phyloP scores from a whole-genome alignment of 148 eudicot species.

The Heliamphora exappendiculata region DNA sequence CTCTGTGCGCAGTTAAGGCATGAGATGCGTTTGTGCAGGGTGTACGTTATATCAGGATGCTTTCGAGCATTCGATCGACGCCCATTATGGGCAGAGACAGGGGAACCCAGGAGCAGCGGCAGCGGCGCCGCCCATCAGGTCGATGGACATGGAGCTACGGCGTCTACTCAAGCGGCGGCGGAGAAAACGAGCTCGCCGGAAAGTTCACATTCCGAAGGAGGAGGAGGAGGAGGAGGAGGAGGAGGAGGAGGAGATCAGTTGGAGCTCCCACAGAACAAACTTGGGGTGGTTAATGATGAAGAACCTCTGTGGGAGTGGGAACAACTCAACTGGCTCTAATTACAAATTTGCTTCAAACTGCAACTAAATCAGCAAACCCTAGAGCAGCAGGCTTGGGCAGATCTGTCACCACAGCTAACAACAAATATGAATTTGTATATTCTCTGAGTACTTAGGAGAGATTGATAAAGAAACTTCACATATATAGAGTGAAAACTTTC shows the following conservation, averaged over 20 bases:
- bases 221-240: too few species aligned
- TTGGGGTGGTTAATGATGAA: not conserved
- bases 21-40: constrained; percentile 55
- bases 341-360: too few species aligned
- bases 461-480: too few species aligned
- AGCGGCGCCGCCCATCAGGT: not conserved
- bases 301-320: constrained; percentile 22
- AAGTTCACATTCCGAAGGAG: constrained; percentile 16
- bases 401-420: too few species aligned
- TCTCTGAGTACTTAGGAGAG: too few species aligned
- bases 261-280: not conserved
- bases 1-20: constrained; percentile 45
- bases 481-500: too few species aligned
- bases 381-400: too few species aligned
- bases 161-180: not conserved
- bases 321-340: constrained; percentile 19
- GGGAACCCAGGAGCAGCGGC: not conserved
- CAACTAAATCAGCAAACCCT: too few species aligned
- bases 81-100: constrained; percentile 23
- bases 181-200: constrained; percentile 13
- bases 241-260: constrained; percentile 15
- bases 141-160: not conserved
- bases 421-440: too few species aligned
- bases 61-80: constrained; percentile 61
- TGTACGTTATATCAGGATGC: constrained; percentile 51